Evolutionary conservation across 495 filamentous ascomycete species (phyloP).

Genomic region (Talaromyces wortmannii): DNA sequence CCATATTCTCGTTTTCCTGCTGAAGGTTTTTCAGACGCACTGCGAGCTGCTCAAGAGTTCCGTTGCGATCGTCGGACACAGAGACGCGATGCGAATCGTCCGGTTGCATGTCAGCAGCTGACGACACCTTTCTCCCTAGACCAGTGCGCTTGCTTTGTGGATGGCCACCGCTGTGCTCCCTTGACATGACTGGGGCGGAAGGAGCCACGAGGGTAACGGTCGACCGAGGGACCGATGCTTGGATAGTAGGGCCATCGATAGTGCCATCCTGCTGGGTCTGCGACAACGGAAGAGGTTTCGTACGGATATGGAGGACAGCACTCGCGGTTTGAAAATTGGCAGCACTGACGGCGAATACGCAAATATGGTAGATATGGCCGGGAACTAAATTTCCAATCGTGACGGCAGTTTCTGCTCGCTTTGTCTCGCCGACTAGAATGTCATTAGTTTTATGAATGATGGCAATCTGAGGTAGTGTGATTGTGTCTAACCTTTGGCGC

Average conservation of each 20-base stretch:
- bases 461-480: neutral
- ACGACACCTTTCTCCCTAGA: slow-evolving; percentile 69
- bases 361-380: slow-evolving; percentile 82
- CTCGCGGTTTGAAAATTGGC: slow-evolving; percentile 90
- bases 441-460: slow-evolving; percentile 8
- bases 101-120: slow-evolving; percentile 49
- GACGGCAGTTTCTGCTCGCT: slow-evolving; percentile 78
- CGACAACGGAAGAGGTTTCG: slow-evolving; percentile 49
- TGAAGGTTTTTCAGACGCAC: slow-evolving; percentile 65
- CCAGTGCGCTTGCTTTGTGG: slow-evolving; percentile 56
- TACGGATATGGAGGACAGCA: slow-evolving; percentile 73
- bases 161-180: slow-evolving; percentile 56
- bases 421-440: slow-evolving; percentile 72
- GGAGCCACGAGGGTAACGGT: slow-evolving; percentile 47
- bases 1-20: slow-evolving; percentile 68
- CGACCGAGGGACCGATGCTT: slow-evolving; percentile 35
- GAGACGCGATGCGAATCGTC: slow-evolving; percentile 29
- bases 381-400: slow-evolving; percentile 81
- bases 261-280: slow-evolving; percentile 44
- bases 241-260: slow-evolving; percentile 28
- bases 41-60: slow-evolving; percentile 53
- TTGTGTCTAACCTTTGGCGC: slow-evolving; percentile 65
- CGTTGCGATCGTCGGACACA: slow-evolving; percentile 22
- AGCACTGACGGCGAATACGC: slow-evolving; percentile 81
- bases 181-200: slow-evolving; percentile 47